Conservation (phyloP, 495 filamentous ascomycete genomes). For the Penicillium steckii region DNA sequence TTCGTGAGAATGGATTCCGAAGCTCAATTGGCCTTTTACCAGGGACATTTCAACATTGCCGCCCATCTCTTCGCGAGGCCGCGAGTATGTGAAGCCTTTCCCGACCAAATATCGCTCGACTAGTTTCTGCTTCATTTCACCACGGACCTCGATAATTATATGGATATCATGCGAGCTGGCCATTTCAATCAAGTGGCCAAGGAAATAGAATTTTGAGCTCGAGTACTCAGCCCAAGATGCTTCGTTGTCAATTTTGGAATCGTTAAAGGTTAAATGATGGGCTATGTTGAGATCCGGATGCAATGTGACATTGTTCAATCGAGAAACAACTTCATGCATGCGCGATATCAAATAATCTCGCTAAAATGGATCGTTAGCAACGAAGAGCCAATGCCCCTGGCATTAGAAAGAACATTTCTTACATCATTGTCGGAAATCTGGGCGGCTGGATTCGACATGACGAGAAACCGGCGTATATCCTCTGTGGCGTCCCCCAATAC, state of each 20-base stretch:
- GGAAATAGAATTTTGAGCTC: conserved; percentile 58
- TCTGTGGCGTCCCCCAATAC: conserved; percentile 26
- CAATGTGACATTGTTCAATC: conserved; percentile 47
- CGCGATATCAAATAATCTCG: conserved; percentile 22
- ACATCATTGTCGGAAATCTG: conserved; percentile 22
- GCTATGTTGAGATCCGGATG: conserved; percentile 55
- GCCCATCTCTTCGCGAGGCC: conserved; percentile 40
- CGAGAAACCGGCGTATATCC: conserved; percentile 27
- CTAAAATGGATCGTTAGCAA: conserved; percentile 8
- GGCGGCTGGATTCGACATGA: conserved; percentile 10
- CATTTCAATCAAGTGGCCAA: conserved; percentile 50
- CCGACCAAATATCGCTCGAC: conserved; percentile 53
- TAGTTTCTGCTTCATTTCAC: conserved; percentile 44
- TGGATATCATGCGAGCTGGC: conserved; percentile 41
- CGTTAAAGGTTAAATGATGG: conserved; percentile 34
- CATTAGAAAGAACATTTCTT: conserved; percentile 1
- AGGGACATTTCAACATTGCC: conserved; percentile 35
- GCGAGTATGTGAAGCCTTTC: conserved; percentile 43
- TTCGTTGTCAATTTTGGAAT: conserved; percentile 39
- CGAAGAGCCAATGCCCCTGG: not conserved
- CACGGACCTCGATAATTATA: conserved; percentile 44
- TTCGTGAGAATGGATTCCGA: conserved; percentile 49
- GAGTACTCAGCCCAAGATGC: conserved; percentile 55
- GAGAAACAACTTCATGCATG: conserved; percentile 38
- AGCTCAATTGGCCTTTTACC: conserved; percentile 38